Conservation (phyloP, 2,329 filamentous ascomycete genomes). For the Aspergillus oerlinghausenensis region DNA sequence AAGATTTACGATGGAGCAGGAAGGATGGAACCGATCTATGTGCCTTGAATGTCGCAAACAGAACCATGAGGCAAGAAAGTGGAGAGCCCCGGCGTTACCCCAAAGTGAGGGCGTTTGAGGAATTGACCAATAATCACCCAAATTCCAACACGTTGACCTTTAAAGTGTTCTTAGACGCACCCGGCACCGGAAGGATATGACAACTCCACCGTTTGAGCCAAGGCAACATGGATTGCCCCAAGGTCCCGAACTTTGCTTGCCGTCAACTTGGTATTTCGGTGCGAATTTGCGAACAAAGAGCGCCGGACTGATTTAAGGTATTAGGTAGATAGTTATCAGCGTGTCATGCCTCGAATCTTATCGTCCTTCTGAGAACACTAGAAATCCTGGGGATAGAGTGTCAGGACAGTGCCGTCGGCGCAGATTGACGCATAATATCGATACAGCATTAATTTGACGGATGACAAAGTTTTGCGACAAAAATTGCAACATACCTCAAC, state of each 20-base stretch:
- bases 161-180: slow-evolving; percentile 10
- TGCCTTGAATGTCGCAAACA: neutral
- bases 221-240: slow-evolving; percentile 1
- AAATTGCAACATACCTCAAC: neutral
- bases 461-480: neutral
- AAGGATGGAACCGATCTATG: slow-evolving; percentile 6
- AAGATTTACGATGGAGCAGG: slow-evolving; percentile 4
- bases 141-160: slow-evolving; percentile 17
- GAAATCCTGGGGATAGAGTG: neutral
- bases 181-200: slow-evolving; percentile 11
- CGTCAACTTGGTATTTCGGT: neutral
- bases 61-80: slow-evolving; percentile 9
- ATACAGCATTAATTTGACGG: neutral
- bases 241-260: neutral
- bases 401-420: neutral
- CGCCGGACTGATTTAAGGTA: neutral
- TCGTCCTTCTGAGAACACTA: neutral
- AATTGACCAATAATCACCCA: slow-evolving; percentile 14
- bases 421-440: neutral
- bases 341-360: neutral
- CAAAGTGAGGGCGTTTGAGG: slow-evolving; percentile 4
- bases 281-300: neutral
- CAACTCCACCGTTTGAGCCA: slow-evolving; percentile 14
- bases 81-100: slow-evolving; percentile 1
- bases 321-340: too few species aligned